Conservation (phyloP, 2,329 filamentous ascomycete genomes). For the Cladophialophora immunda region DNA sequence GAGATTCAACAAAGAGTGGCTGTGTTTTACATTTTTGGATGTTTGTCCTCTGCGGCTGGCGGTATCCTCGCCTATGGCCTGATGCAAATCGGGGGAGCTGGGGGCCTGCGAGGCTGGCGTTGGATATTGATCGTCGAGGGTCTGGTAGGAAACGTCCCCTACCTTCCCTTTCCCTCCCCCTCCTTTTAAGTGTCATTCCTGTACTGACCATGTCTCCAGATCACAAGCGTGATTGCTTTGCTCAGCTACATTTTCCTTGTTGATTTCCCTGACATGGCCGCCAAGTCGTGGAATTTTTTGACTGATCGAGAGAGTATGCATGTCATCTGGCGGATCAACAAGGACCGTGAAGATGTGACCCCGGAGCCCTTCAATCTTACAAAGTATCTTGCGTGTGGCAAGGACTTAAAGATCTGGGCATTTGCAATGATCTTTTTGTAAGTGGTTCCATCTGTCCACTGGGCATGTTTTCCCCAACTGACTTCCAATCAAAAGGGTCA, state of each 20-base stretch:
- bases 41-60: slow-evolving; percentile 40
- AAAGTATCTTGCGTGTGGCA: slow-evolving; percentile 58
- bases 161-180: background rate
- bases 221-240: slow-evolving; percentile 39
- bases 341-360: slow-evolving; percentile 61
- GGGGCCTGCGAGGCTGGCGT: background rate
- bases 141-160: slow-evolving; percentile 23
- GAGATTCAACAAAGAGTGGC: slow-evolving; percentile 51
- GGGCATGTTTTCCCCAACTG: no score
- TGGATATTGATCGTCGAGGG: background rate
- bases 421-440: slow-evolving; percentile 61
- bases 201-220: background rate
- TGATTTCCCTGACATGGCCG: slow-evolving; percentile 44
- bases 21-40: slow-evolving; percentile 60
- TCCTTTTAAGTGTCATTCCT: no score
- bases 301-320: slow-evolving; percentile 34
- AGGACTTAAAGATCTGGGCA: slow-evolving; percentile 63
- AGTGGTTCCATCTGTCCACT: slow-evolving; percentile 57
- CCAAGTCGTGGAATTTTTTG: slow-evolving; percentile 41
- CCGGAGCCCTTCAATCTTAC: slow-evolving; percentile 55
- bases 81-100: slow-evolving; percentile 44
- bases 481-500: no score
- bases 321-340: slow-evolving; percentile 59
- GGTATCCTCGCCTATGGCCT: slow-evolving; percentile 56
- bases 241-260: slow-evolving; percentile 47